A percentile compares a stretch with the other conserved stretches of the same genome.
Conservation (phyloP, 225 moss, liverwort and hornwort species). For the Climacium dendroides region DNA sequence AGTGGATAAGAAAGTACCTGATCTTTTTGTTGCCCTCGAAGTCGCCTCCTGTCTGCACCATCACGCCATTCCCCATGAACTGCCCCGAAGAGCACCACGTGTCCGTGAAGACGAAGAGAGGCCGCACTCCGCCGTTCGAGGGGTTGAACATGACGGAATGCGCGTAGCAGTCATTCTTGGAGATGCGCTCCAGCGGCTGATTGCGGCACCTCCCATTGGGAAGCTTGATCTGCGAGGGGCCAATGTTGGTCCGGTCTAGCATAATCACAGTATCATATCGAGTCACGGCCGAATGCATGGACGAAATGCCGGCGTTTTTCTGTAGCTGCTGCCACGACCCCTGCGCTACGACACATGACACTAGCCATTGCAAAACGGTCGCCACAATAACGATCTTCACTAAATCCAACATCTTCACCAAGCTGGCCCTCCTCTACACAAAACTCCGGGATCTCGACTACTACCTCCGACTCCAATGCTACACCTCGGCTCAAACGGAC, state of each 20-base stretch:
- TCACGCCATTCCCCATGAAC: constrained; percentile 2
- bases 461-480: not conserved
- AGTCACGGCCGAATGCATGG: constrained; percentile 32
- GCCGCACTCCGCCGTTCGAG: not conserved
- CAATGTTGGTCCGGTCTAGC: constrained; percentile 29
- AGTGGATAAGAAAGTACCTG: not conserved
- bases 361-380: not conserved
- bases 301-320: constrained; percentile 18
- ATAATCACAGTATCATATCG: constrained; percentile 2
- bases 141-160: constrained; percentile 33
- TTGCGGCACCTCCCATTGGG: constrained; percentile 13
- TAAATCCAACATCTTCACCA: not conserved
- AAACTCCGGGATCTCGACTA: not conserved
- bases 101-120: constrained; percentile 22
- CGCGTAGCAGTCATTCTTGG: constrained; percentile 18
- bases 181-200: constrained; percentile 4
- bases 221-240: constrained; percentile 14
- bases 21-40: constrained; percentile 13
- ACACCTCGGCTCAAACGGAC: not conserved
- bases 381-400: not conserved
- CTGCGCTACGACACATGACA: not conserved
- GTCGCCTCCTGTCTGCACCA: constrained; percentile 23
- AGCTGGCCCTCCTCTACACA: not conserved
- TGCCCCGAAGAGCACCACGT: constrained; percentile 51
- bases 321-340: constrained; percentile 24